Percentiles rank a stretch among this genome's conserved stretches.
Evolutionary conservation across 2,329 filamentous ascomycete genomes (phyloP).

Genomic region (Claviceps maximensis): DNA sequence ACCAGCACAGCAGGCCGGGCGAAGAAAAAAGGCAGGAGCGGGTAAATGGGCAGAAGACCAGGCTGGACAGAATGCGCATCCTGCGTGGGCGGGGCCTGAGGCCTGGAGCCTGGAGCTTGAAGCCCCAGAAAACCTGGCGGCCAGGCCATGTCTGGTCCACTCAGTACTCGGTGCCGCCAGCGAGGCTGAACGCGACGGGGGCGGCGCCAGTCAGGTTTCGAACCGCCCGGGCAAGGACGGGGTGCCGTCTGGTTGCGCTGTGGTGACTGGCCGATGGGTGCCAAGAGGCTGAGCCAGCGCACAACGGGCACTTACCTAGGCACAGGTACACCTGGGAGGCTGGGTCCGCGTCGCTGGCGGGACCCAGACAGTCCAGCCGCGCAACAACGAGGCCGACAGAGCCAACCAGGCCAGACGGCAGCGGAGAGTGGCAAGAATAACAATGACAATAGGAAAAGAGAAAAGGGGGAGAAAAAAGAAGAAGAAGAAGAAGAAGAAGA

Average conservation of each 20-base stretch:
- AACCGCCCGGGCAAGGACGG: too few relatives aligned
- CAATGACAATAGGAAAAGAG: too few relatives aligned
- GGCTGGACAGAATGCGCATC: background rate
- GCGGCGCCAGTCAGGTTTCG: background rate
- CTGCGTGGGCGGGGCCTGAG: background rate
- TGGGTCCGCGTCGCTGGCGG: background rate
- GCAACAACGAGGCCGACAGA: background rate
- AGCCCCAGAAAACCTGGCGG: background rate
- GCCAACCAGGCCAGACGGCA: background rate
- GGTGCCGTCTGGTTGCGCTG: background rate
- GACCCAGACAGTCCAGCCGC: conserved; percentile 1
- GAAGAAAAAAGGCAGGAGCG: background rate
- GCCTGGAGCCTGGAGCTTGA: too few relatives aligned
- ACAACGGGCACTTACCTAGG: too few relatives aligned
- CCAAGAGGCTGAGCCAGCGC: background rate
- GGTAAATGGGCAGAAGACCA: background rate
- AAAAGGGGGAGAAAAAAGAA: too few relatives aligned
- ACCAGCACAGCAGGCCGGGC: background rate
- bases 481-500: background rate
- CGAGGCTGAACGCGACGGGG: background rate
- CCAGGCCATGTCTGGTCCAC: background rate
- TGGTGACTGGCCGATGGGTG: background rate
- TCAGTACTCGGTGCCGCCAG: too few relatives aligned
- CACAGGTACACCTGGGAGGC: conserved; percentile 1
- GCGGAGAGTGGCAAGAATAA: too few relatives aligned